Percentiles rank a stretch among this genome's conserved stretches.
Evolutionary conservation across 805 yeast species (phyloP).

Genomic region (Metschnikowia continentalis): DNA sequence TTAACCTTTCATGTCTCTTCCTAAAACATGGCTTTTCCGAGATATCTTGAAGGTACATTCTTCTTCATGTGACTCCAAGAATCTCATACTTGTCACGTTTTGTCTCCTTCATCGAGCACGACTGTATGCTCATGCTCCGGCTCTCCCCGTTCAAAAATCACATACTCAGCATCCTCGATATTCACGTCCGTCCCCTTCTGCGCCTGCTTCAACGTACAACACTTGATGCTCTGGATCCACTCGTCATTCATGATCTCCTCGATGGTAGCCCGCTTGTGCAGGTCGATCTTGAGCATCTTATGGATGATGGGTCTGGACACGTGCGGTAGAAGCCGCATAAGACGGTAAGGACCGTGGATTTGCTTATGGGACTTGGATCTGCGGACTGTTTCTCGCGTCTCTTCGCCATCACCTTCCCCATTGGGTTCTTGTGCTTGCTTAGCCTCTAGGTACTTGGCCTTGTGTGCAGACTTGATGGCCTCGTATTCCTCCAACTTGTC

Average conservation of each 20-base stretch:
- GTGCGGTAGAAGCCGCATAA: slow-evolving; percentile 78
- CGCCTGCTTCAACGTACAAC: slow-evolving; percentile 48
- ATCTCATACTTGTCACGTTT: too few species aligned
- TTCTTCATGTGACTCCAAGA: too few species aligned
- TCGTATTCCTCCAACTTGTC: slow-evolving; percentile 35
- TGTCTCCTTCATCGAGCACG: slow-evolving; percentile 19
- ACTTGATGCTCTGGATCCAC: slow-evolving; percentile 62
- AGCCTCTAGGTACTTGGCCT: slow-evolving; percentile 25
- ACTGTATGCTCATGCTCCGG: slow-evolving; percentile 41
- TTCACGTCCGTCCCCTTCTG: slow-evolving; percentile 20
- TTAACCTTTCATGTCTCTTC: too few species aligned
- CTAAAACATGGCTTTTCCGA: neutral
- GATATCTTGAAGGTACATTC: too few species aligned
- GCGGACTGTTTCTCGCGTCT: slow-evolving; percentile 9
- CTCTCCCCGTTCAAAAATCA: slow-evolving; percentile 29
- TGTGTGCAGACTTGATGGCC: slow-evolving; percentile 31
- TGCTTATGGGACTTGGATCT: slow-evolving; percentile 44
- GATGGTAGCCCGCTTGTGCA: slow-evolving; percentile 58
- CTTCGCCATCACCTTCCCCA: slow-evolving; percentile 7
- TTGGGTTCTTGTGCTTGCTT: slow-evolving; percentile 9
- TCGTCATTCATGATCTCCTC: slow-evolving; percentile 63
- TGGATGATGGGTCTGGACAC: slow-evolving; percentile 75
- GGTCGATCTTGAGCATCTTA: slow-evolving; percentile 60
- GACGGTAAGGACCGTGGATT: slow-evolving; percentile 78
- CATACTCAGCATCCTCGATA: slow-evolving; percentile 37